Conservation (phyloP, 331 rosid genomes). For the Phaseolus coccineus region DNA sequence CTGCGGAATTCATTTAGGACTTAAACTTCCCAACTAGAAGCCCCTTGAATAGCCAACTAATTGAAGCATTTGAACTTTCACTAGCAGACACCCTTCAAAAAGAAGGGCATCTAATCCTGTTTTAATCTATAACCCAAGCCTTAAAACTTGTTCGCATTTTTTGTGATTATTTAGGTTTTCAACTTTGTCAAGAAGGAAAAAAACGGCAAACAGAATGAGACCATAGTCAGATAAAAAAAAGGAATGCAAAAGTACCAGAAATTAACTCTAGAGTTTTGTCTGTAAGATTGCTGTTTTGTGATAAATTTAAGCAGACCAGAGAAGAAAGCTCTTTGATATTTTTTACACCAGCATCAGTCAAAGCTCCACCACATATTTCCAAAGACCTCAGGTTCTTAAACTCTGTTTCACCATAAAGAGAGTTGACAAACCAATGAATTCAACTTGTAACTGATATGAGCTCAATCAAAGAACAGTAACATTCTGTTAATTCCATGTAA, state of each 20-base stretch:
- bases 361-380: constrained; percentile 93
- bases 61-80: constrained; percentile 29
- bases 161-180: constrained; percentile 10
- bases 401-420: constrained; percentile 57
- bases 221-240: constrained; percentile 23
- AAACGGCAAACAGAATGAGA: constrained; percentile 21
- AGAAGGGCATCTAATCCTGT: background rate
- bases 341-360: constrained; percentile 92
- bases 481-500: constrained; percentile 12
- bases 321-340: constrained; percentile 87
- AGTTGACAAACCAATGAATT: constrained; percentile 4
- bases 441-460: constrained; percentile 7
- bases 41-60: constrained; percentile 13
- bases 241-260: constrained; percentile 63
- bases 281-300: constrained; percentile 88
- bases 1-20: background rate
- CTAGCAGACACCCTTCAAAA: constrained; percentile 3
- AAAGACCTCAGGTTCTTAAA: constrained; percentile 86
- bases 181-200: constrained; percentile 27
- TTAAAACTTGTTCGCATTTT: constrained; percentile 11
- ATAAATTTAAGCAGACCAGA: constrained; percentile 77
- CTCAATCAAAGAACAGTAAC: constrained; percentile 29
- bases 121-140: background rate
- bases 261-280: constrained; percentile 84
- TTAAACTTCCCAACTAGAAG: constrained; percentile 20